Base-by-base conservation (phyloP, 2,329 filamentous ascomycete species). In the Arachnopeziza araneosa region DNA sequence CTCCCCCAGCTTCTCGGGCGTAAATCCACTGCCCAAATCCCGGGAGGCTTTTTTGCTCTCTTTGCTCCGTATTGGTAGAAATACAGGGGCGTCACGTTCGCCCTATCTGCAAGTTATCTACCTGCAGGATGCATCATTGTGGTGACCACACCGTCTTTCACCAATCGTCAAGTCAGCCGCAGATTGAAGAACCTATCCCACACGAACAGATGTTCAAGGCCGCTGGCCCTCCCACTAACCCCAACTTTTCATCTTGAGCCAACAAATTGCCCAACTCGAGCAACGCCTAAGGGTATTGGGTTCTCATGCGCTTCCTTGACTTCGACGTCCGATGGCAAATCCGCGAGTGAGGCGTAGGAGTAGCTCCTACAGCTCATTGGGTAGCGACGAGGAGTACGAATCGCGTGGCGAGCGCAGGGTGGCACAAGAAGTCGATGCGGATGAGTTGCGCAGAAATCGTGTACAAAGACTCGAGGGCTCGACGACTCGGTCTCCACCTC, bases 391-490 rank as follows among this genome's bases (percentile, higher is more conserved):
- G 54, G 32, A 24, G 32, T 53, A 52, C 56, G 60, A 62, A 59
- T 64, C 63, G 54, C 59, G 63, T 66, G 64, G 62, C 59, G 61
- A 61, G 54, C 59, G 64, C 32, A 58, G n/a, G 55, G 61, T 65
- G 52, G 63, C 62, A 64, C 60, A 59, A 21, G 65, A 69, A 30
- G 62, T 58, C 22, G 65, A 67, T 50, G 50, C 61, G 50, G 62
- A 61, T 52, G 64, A 68, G 32, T 36, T 65, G 52, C 65, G 68
- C 44, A 69, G 69, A 60, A 58, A 54, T 23, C 64, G 67, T 59
- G 36, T 70, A 64, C 65, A 71, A 67, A 70, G 64, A 62, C 65
- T 67, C 59, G 67, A 68, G 51, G 57, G 60, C n/a, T 52, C 26
- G 60, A 44, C 36, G 17, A 44, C 36, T 44, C 36, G 36, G 36